A percentile compares a stretch with the other conserved stretches of the same genome.
Evolutionary conservation across 805 yeast species (phyloP).

Genomic region (Wickerhamomyces chaumierensis): DNA sequence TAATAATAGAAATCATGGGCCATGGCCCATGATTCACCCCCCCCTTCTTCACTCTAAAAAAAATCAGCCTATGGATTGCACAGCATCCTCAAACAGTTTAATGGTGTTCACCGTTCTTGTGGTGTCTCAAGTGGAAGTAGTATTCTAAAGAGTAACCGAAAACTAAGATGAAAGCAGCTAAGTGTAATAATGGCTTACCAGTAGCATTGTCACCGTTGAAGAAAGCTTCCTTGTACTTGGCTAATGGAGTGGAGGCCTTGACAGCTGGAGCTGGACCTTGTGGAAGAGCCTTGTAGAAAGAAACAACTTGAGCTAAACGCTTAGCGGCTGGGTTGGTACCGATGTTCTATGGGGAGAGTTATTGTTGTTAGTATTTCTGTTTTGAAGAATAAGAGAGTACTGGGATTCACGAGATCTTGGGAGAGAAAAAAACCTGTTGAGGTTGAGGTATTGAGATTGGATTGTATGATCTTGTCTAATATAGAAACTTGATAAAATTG

Average conservation of each 20-base stretch:
- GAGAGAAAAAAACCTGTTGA: too few relatives aligned
- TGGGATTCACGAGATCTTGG: too few relatives aligned
- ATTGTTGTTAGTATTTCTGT: slow-evolving; percentile 14
- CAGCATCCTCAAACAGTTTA: too few relatives aligned
- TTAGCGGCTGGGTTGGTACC: slow-evolving; percentile 95
- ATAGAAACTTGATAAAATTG: too few relatives aligned
- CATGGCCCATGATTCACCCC: too few relatives aligned
- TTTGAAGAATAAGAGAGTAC: too few relatives aligned
- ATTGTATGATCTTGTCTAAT: too few relatives aligned
- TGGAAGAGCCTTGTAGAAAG: slow-evolving; percentile 92
- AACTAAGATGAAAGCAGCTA: slow-evolving; percentile 53
- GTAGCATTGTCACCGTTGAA: slow-evolving; percentile 76
- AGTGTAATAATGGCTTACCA: slow-evolving; percentile 74
- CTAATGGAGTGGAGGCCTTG: slow-evolving; percentile 57
- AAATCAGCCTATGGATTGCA: too few relatives aligned
- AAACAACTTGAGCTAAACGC: slow-evolving; percentile 90
- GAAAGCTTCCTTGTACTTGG: slow-evolving; percentile 77
- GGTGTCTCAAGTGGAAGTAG: slow-evolving; percentile 75
- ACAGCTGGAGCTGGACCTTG: slow-evolving; percentile 80
- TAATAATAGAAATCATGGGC: too few relatives aligned
- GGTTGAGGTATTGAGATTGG: too few relatives aligned
- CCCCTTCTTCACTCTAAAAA: too few relatives aligned
- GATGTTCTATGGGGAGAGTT: slow-evolving; percentile 43
- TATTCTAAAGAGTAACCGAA: slow-evolving; percentile 89
- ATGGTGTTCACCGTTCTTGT: slow-evolving; percentile 37